Percentiles rank a stretch among this genome's conserved stretches.
Evolutionary conservation across 2,329 filamentous ascomycete species (phyloP).

Genomic region (Tolypocladium nubicola): DNA sequence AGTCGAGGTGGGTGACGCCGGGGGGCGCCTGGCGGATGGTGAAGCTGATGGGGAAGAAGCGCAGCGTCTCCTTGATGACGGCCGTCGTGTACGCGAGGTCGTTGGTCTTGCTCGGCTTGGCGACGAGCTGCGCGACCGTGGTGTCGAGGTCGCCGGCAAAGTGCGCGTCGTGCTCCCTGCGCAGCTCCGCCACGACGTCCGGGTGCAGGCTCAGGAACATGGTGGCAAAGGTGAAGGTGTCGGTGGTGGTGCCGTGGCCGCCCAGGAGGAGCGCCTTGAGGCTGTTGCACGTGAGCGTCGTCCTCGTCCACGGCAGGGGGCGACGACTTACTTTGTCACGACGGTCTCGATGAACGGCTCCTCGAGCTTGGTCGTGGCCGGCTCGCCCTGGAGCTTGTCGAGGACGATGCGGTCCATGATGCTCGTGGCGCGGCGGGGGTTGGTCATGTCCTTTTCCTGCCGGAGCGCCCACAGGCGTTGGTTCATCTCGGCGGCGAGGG

Average conservation of each 20-base stretch:
- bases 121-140: constrained; percentile 23
- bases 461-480: background rate
- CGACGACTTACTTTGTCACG: constrained; percentile 3
- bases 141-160: constrained; percentile 17
- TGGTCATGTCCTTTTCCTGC: constrained; percentile 8
- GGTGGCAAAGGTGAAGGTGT: constrained; percentile 1
- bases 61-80: constrained; percentile 42
- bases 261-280: constrained; percentile 14
- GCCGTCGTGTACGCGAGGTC: constrained; percentile 39
- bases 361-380: constrained; percentile 4
- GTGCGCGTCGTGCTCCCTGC: constrained; percentile 12
- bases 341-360: constrained; percentile 6
- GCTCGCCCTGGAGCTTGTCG: constrained; percentile 6
- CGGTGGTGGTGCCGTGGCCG: constrained; percentile 12
- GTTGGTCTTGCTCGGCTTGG: constrained; percentile 34
- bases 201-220: constrained; percentile 14
- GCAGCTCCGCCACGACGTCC: constrained; percentile 7
- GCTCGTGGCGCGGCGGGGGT: constrained; percentile 4
- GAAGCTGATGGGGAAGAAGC: constrained; percentile 37
- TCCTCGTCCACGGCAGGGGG: too few relatives aligned
- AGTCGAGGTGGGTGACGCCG: constrained; percentile 24
- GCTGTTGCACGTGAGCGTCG: background rate
- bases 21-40: constrained; percentile 23
- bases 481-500: background rate
- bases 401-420: constrained; percentile 11